Evolutionary conservation across 371 early-diverging fungal genomes (phyloP).

Genomic region (Dinochytrium kinnereticum): DNA sequence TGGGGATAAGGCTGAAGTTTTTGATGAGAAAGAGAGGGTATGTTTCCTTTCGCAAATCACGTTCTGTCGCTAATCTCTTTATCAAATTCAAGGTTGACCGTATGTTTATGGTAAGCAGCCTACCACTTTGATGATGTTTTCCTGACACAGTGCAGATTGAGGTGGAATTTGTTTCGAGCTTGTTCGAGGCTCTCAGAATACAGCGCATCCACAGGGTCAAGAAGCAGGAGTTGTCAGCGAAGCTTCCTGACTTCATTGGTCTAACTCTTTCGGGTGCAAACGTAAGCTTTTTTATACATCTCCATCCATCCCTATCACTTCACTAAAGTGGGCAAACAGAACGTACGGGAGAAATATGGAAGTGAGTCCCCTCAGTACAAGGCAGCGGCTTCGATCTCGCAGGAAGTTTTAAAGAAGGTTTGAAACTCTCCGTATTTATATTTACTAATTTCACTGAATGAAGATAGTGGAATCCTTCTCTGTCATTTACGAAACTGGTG

Average conservation of each 20-base stretch:
- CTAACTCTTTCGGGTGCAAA: constrained; percentile 17
- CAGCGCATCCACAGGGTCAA: constrained; percentile 20
- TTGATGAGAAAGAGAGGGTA: constrained; percentile 15
- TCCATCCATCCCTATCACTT: not conserved
- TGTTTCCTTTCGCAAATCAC: not conserved
- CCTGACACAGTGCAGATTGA: constrained; percentile 24
- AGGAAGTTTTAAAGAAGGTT: constrained; percentile 14
- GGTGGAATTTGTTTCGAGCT: constrained; percentile 33
- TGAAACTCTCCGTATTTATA: not conserved
- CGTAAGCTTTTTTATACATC: not conserved
- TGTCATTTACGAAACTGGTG: not conserved
- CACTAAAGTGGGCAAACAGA: no score
- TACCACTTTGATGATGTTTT: constrained; percentile 4
- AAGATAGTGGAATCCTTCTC: not conserved
- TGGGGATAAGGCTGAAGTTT: constrained; percentile 15
- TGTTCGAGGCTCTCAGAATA: constrained; percentile 31
- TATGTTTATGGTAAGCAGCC: constrained; percentile 32
- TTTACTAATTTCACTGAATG: not conserved
- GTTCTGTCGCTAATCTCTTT: not conserved
- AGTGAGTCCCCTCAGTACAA: constrained; percentile 27
- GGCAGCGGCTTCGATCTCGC: constrained; percentile 9
- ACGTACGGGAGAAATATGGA: constrained; percentile 28
- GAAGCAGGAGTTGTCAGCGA: not conserved
- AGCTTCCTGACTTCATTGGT: constrained; percentile 15
- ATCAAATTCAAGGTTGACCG: constrained; percentile 25